A percentile compares a stretch with the other conserved stretches of the same genome.
phyloP scores from a whole-genome alignment of 2,329 filamentous ascomycete species.

The Hymenoscyphus fraxineus region DNA sequence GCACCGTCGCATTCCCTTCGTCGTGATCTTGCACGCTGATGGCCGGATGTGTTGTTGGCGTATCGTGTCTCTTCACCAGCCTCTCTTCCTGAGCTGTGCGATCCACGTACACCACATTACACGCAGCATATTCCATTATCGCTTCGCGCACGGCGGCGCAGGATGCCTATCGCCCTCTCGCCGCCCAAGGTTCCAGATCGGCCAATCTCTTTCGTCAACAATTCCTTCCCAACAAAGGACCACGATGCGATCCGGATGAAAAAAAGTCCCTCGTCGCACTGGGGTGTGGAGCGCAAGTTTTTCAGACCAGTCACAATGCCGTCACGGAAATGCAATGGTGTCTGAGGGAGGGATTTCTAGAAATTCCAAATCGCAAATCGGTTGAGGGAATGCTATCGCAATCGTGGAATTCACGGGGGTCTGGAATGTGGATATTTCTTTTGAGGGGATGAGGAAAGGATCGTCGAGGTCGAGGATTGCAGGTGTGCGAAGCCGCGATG shows the following conservation, averaged over 20 bases:
- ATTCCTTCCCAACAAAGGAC: background rate
- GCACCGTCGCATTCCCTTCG: conserved; percentile 15
- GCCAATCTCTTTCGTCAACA: conserved; percentile 3
- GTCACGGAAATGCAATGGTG: conserved; percentile 5
- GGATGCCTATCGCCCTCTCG: conserved; percentile 21
- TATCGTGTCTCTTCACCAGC: conserved; percentile 35
- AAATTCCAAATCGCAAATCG: background rate
- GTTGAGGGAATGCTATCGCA: background rate
- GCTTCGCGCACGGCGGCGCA: conserved; percentile 31
- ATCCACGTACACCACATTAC: conserved; percentile 44
- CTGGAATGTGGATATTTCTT: background rate
- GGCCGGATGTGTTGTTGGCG: conserved; percentile 30
- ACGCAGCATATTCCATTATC: conserved; percentile 41
- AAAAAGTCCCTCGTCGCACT: conserved; percentile 22
- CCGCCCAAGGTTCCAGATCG: conserved; percentile 19
- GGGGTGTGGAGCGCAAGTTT: conserved; percentile 26
- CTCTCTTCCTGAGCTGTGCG: conserved; percentile 37
- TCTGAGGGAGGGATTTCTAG: background rate
- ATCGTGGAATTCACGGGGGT: background rate
- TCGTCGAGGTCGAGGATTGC: conserved; percentile 1
- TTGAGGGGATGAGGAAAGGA: background rate
- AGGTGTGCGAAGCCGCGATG: background rate
- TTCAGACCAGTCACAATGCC: conserved; percentile 27
- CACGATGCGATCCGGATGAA: conserved; percentile 16
- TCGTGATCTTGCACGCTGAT: conserved; percentile 20